Evolutionary conservation across 2,329 filamentous ascomycete genomes (phyloP).

Genomic region (Zelopaecilomyces penicillatus): DNA sequence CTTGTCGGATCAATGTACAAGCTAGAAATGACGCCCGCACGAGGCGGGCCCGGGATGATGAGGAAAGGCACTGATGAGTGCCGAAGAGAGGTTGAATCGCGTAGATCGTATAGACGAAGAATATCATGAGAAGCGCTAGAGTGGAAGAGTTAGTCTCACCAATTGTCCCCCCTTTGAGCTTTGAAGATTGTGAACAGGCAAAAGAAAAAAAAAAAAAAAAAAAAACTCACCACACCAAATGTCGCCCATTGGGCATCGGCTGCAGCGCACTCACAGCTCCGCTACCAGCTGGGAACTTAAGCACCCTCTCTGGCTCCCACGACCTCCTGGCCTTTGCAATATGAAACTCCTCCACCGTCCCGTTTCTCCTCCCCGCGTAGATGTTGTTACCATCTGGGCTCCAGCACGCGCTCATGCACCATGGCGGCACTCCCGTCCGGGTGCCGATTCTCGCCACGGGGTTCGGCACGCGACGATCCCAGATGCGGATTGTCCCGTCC

Average conservation of each 20-base stretch:
- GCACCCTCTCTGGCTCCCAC: conserved; percentile 65
- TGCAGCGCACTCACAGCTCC: conserved; percentile 82
- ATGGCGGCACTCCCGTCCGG: conserved; percentile 71
- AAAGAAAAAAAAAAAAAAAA: conserved; percentile 16
- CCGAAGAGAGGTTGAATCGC: conserved; percentile 54
- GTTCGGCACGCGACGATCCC: conserved; percentile 72
- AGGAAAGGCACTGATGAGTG: conserved; percentile 84
- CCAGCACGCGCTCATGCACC: conserved; percentile 98
- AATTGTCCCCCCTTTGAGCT: neutral
- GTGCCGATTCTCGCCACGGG: conserved; percentile 74
- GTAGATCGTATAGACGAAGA: conserved; percentile 82
- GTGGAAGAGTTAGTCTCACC: neutral
- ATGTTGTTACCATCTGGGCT: conserved; percentile 91
- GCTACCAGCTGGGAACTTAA: conserved; percentile 84
- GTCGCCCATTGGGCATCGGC: conserved; percentile 85
- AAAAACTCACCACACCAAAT: conserved; percentile 63
- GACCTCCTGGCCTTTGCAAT: conserved; percentile 64
- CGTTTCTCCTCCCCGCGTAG: conserved; percentile 83
- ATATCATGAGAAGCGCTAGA: conserved; percentile 83
- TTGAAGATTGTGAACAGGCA: neutral
- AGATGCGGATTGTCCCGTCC: conserved; percentile 82
- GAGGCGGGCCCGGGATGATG: conserved; percentile 80
- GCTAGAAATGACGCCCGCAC: conserved; percentile 79
- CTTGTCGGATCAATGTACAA: conserved; percentile 83
- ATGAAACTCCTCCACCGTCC: conserved; percentile 89